These are phyloP conservation scores for Colletotrichum abscissum DNA, from an alignment of 2,329 filamentous ascomycete species.

Conservation along the genomic window DNA sequence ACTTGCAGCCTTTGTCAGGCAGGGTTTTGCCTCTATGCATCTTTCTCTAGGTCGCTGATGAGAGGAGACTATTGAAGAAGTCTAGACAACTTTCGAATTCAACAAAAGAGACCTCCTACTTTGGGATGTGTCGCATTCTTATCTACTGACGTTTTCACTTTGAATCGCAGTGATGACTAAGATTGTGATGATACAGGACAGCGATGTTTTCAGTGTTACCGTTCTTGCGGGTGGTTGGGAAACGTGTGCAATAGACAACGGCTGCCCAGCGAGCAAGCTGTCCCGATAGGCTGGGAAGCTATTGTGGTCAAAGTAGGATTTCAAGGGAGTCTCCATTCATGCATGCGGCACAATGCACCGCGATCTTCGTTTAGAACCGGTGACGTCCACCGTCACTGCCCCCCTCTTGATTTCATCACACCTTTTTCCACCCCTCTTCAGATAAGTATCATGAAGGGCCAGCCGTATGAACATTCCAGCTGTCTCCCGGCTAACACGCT, in stretches of 20 bases:
- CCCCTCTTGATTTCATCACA: neutral
- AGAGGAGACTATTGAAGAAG: neutral
- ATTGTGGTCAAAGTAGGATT: slow-evolving; percentile 12
- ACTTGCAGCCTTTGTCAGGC: neutral
- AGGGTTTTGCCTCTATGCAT: neutral
- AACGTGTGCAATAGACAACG: slow-evolving; percentile 20
- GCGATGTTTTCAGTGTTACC: slow-evolving; percentile 23
- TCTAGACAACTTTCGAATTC: slow-evolving; percentile 7
- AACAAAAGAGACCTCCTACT: neutral
- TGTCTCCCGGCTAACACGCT: slow-evolving; percentile 20
- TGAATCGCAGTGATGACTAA: slow-evolving; percentile 26
- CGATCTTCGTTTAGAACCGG: slow-evolving; percentile 9
- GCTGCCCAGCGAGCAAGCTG: slow-evolving; percentile 11
- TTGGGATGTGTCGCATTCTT: slow-evolving; percentile 14
- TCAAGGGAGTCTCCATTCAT: slow-evolving; percentile 24
- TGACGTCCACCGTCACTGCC: neutral
- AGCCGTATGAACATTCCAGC: slow-evolving; percentile 15
- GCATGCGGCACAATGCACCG: slow-evolving; percentile 26
- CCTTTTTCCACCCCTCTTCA: neutral
- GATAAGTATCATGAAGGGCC: neutral
- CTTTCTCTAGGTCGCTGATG: neutral
- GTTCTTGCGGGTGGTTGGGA: slow-evolving; percentile 11
- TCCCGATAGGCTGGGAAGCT: neutral
- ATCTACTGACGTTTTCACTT: slow-evolving; percentile 1
- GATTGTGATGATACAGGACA: slow-evolving; percentile 16